These are phyloP conservation scores for Strigomonas culicis DNA, from an alignment of 208 protist species.

Conservation along the genomic window DNA sequence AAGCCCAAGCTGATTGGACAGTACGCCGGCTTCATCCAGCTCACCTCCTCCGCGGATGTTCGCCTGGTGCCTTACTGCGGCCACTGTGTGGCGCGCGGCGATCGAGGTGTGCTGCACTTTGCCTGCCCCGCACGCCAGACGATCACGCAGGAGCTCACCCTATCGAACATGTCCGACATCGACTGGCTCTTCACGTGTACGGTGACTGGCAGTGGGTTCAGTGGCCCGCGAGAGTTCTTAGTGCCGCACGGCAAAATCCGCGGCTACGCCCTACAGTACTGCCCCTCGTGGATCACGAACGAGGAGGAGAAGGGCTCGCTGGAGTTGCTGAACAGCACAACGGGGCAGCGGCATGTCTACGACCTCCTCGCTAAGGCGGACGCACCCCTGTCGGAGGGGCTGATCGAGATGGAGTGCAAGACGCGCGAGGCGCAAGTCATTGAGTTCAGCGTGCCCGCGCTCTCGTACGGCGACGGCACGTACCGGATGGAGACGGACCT, in stretches of 20 bases:
- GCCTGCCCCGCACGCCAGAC: slow-evolving; percentile 76
- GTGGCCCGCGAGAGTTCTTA: slow-evolving; percentile 71
- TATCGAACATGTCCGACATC: slow-evolving; percentile 70
- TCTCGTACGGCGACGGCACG: slow-evolving; percentile 47
- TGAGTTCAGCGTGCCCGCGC: slow-evolving; percentile 74
- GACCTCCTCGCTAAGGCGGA: slow-evolving; percentile 77
- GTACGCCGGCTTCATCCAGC: slow-evolving; percentile 76
- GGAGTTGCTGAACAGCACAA: slow-evolving; percentile 80
- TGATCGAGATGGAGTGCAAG: slow-evolving; percentile 69
- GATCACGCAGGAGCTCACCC: slow-evolving; percentile 88
- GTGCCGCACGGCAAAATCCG: slow-evolving; percentile 62
- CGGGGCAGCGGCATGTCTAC: slow-evolving; percentile 86
- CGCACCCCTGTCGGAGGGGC: slow-evolving; percentile 87
- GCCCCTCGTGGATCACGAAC: slow-evolving; percentile 70
- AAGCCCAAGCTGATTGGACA: slow-evolving; percentile 74
- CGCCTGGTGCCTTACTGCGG: slow-evolving; percentile 79
- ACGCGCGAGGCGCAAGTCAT: slow-evolving; percentile 60
- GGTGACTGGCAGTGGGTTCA: slow-evolving; percentile 76
- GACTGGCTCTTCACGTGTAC: slow-evolving; percentile 87
- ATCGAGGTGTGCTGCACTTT: slow-evolving; percentile 83
- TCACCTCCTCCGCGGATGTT: slow-evolving; percentile 85
- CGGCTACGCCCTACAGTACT: slow-evolving; percentile 88
- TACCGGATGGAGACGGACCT: slow-evolving; percentile 88
- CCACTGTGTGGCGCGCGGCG: slow-evolving; percentile 69
- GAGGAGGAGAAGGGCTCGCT: slow-evolving; percentile 62